Evolutionary conservation across 1,139 yeast species (phyloP).

Genomic region (Diutina siamensis): DNA sequence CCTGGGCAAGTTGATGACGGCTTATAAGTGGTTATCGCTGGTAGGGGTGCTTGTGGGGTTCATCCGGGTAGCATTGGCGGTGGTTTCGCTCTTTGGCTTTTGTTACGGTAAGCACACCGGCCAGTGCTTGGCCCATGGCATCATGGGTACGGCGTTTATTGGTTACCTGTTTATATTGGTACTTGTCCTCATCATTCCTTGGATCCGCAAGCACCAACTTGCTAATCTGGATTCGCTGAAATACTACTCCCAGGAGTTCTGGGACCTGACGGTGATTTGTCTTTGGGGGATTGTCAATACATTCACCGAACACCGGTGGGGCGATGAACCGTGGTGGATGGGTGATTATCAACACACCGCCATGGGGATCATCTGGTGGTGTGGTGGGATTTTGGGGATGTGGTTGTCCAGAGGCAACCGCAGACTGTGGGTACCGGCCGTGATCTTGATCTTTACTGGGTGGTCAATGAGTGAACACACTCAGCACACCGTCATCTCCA

Average conservation of each 20-base stretch:
- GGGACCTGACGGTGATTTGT: slow-evolving; percentile 71
- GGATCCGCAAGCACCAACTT: slow-evolving; percentile 33
- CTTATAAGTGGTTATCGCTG: slow-evolving; percentile 38
- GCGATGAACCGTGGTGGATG: slow-evolving; percentile 73
- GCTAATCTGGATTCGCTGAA: slow-evolving; percentile 14
- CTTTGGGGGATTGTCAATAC: slow-evolving; percentile 90
- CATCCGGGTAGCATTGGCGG: slow-evolving; percentile 71
- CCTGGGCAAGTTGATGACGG: slow-evolving; percentile 8
- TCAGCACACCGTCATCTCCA: slow-evolving; percentile 63
- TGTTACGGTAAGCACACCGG: slow-evolving; percentile 65
- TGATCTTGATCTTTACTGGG: slow-evolving; percentile 77
- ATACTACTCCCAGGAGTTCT: slow-evolving; percentile 61
- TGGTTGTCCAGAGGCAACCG: slow-evolving; percentile 48
- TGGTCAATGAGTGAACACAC: slow-evolving; percentile 89
- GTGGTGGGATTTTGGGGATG: slow-evolving; percentile 80
- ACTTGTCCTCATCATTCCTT: slow-evolving; percentile 57
- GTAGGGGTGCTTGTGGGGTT: slow-evolving; percentile 41
- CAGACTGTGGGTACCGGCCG: slow-evolving; percentile 70
- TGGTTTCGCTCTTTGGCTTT: slow-evolving; percentile 75
- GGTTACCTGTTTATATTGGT: slow-evolving; percentile 63
- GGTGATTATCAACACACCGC: slow-evolving; percentile 91
- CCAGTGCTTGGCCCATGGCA: slow-evolving; percentile 93
- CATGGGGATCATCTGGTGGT: slow-evolving; percentile 96
- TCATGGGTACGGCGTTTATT: slow-evolving; percentile 87
- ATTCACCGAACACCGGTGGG: slow-evolving; percentile 95